A percentile compares a stretch with the other conserved stretches of the same genome.
Evolutionary conservation across 495 filamentous ascomycete species (phyloP).

Genomic region (Podospora australis): DNA sequence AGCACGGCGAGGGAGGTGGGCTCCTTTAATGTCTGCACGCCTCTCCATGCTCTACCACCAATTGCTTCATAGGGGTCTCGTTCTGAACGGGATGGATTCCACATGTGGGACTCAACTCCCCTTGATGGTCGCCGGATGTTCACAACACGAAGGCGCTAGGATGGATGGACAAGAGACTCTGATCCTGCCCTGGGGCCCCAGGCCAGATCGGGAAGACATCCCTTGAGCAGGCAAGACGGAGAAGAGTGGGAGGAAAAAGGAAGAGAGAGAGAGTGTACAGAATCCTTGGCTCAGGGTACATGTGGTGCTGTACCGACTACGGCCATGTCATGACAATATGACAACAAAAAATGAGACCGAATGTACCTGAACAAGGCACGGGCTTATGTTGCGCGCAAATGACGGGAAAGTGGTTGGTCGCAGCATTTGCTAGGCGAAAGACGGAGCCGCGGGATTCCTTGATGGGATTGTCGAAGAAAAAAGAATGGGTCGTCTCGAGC

Average conservation of each 20-base stretch:
- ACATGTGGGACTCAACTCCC: not conserved
- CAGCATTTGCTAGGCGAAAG: slow-evolving; percentile 8
- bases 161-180: slow-evolving; percentile 4
- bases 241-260: slow-evolving; percentile 21
- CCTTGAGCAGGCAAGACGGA: slow-evolving; percentile 21
- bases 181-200: slow-evolving; percentile 6
- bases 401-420: slow-evolving; percentile 11
- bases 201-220: not conserved
- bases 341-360: too few relatives aligned
- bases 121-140: slow-evolving; percentile 3
- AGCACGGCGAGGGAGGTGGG: slow-evolving; percentile 22
- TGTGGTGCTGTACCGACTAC: slow-evolving; percentile 16
- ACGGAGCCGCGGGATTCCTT: slow-evolving; percentile 16
- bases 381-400: slow-evolving; percentile 1
- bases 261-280: slow-evolving; percentile 11
- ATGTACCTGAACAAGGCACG: not conserved
- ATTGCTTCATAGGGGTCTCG: not conserved
- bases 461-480: slow-evolving; percentile 5
- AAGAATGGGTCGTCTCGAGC: too few relatives aligned
- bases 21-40: slow-evolving; percentile 24
- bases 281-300: too few relatives aligned
- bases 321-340: too few relatives aligned
- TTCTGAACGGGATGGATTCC: not conserved
- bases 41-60: not conserved
- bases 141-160: slow-evolving; percentile 23